These are phyloP conservation scores for Colletotrichum ledebouriae DNA, from an alignment of 2,329 filamentous ascomycete genomes.

Conservation along the genomic window DNA sequence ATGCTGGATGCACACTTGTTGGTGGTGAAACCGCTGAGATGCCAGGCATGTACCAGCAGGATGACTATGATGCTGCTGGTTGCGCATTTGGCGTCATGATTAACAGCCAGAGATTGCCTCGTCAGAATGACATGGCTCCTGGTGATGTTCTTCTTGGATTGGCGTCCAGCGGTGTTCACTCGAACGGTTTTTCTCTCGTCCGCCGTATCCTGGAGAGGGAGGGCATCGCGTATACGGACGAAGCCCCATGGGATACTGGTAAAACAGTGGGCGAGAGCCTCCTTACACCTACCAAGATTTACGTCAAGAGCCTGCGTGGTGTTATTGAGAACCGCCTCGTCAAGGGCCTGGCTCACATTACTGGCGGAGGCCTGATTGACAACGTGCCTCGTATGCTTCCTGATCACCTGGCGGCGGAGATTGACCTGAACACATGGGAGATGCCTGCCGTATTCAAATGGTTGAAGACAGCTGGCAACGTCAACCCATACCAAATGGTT, in stretches of 20 bases:
- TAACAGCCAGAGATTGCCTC: constrained; percentile 78
- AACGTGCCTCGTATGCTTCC: constrained; percentile 97
- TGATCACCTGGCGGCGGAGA: constrained; percentile 79
- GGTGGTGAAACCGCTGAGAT: constrained; percentile 98
- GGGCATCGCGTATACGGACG: constrained; percentile 77
- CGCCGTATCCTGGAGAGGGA: constrained; percentile 85
- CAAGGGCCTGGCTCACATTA: constrained; percentile 97
- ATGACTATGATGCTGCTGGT: constrained; percentile 94
- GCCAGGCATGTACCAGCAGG: constrained; percentile 91
- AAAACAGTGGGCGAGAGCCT: constrained; percentile 80
- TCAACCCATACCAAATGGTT: constrained; percentile 84
- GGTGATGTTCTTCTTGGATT: constrained; percentile 91
- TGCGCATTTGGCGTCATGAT: constrained; percentile 88
- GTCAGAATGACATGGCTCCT: constrained; percentile 78
- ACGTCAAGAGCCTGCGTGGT: constrained; percentile 85
- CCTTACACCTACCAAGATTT: constrained; percentile 92
- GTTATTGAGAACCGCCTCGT: constrained; percentile 74
- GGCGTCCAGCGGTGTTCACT: constrained; percentile 89
- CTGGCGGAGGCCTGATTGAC: constrained; percentile 90
- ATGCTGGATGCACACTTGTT: constrained; percentile 90
- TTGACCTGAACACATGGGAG: constrained; percentile 82
- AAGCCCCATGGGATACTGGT: constrained; percentile 80
- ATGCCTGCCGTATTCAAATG: constrained; percentile 86
- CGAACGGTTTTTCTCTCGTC: constrained; percentile 97
- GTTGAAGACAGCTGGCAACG: constrained; percentile 81